Evolutionary conservation across 2,329 filamentous ascomycete species (phyloP), one percentile per base, ranked within the genome.

Genomic region (Penicillium sp.): DNA sequence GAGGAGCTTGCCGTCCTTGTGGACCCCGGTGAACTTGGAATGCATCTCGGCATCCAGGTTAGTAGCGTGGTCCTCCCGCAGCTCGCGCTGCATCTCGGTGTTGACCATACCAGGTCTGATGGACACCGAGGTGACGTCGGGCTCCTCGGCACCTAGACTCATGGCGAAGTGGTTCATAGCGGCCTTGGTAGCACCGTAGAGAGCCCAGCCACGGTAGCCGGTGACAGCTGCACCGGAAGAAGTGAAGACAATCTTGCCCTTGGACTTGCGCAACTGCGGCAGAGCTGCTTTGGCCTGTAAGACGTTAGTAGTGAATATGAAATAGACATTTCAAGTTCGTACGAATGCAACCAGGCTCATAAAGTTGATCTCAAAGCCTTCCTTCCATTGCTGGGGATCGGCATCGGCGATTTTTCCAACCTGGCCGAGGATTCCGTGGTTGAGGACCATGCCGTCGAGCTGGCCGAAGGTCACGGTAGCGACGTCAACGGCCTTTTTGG

Each of bases 401-500:
- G 82, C 81, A 52, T 93, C 83, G 3, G 77, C 85, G 43, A 97
- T 77, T 54, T 83, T 85, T 47, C 84, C 85, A 40, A 95, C 86
- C 1, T 91, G 89, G n/a, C 86, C 83, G 43, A 99, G 76, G 1
- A 86, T 80, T 18, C 92, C 92, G 70, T 99, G 94, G 72, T 97
- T 97, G 58, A 97, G 77, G 11, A 99, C 85, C 43, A 99, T 71
- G 1, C 87, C 89, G 69, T 99, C 92, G 4, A 99, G 75, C 46
- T 78, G 80, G 9, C 87, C 88, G 71, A 91, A 97, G 0, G 83
- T 77, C 27, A 82, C 76, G 10, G 89, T 67, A 0, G 92, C 88
- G 1, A 86, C 75, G 3, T 87, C 79, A 4, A 91, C 84, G 4
- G 89, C 83, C 67, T 83, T 83, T 1, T 81, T 72, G 4, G 85